These are phyloP conservation scores for Diplodia mutila DNA, from an alignment of 2,329 filamentous ascomycete genomes.

Conservation along the genomic window DNA sequence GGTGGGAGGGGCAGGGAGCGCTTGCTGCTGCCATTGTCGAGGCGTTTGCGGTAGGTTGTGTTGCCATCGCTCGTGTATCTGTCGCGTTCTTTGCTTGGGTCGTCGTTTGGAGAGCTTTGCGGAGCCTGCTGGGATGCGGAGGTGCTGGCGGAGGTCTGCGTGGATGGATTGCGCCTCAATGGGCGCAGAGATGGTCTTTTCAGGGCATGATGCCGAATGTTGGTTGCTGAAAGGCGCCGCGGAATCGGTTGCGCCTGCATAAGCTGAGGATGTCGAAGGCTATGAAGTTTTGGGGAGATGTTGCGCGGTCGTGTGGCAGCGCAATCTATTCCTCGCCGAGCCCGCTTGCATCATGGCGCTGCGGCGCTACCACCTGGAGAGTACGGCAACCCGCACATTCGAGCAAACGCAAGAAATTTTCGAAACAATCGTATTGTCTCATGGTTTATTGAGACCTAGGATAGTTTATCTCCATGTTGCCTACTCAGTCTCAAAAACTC, in stretches of 20 bases:
- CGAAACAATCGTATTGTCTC: background rate
- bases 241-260: constrained; percentile 11
- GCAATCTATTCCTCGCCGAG: background rate
- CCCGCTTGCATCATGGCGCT: constrained; percentile 1
- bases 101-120: constrained; percentile 3
- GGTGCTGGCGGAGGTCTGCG: background rate
- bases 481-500: background rate
- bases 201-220: background rate
- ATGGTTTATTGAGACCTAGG: background rate
- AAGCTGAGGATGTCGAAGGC: background rate
- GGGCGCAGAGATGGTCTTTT: background rate
- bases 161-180: background rate
- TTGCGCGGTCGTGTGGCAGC: background rate
- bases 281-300: background rate
- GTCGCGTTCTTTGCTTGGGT: background rate
- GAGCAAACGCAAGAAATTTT: background rate
- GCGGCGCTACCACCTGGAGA: background rate
- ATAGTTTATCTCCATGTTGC: background rate
- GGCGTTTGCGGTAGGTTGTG: constrained; percentile 39
- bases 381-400: no score
- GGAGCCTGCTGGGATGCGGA: constrained; percentile 15
- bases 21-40: constrained; percentile 38
- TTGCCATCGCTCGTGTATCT: constrained; percentile 27
- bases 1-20: constrained; percentile 52
- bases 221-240: background rate